These are phyloP conservation scores for Colletotrichum incanum DNA, from an alignment of 2,329 filamentous ascomycete species.

Conservation along the genomic window DNA sequence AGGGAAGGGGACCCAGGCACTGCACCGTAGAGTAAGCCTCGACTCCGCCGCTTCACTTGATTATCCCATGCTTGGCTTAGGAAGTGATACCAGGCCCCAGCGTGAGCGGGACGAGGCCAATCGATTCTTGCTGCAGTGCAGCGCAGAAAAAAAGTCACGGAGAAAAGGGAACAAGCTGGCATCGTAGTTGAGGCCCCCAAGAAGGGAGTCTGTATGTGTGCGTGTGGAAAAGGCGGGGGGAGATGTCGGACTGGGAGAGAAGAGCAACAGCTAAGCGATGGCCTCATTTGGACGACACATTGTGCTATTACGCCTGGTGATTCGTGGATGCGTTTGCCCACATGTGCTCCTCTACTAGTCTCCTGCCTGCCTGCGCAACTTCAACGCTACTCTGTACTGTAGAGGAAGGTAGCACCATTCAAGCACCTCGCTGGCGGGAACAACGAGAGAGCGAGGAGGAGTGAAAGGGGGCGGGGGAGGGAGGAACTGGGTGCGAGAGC, in stretches of 20 bases:
- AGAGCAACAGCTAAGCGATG: constrained; percentile 6
- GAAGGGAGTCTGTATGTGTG: background rate
- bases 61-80: constrained; percentile 10
- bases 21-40: background rate
- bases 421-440: background rate
- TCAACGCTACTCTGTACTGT: constrained; percentile 4
- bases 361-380: constrained; percentile 1
- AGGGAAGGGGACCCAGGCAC: background rate
- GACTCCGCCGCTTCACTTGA: background rate
- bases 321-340: constrained; percentile 22
- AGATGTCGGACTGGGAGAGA: background rate
- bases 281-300: constrained; percentile 30
- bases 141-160: background rate
- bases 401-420: background rate
- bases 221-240: background rate
- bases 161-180: background rate
- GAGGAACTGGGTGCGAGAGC: background rate
- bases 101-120: background rate
- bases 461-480: background rate
- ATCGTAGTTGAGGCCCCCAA: background rate
- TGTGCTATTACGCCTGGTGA: constrained; percentile 19
- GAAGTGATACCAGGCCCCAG: background rate
- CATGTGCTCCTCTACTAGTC: background rate
- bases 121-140: background rate
- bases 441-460: background rate